phyloP scores from a whole-genome alignment of 225 moss, liverwort and hornwort genomes.

The Neckera pumila region DNA sequence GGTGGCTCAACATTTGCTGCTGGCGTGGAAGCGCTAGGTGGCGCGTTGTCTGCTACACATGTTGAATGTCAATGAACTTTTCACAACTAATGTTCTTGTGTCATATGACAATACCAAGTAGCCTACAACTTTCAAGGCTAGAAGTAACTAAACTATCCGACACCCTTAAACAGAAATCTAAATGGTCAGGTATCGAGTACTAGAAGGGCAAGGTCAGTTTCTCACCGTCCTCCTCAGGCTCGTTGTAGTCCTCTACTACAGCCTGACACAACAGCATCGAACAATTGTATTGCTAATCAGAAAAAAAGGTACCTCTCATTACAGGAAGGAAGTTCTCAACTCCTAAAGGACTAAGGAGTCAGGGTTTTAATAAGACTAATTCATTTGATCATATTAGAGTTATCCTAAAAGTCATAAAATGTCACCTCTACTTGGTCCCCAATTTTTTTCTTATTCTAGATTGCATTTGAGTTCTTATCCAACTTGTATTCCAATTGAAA shows the following conservation, averaged over 20 bases:
- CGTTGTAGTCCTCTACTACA: conserved; percentile 98
- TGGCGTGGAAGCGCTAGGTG: conserved; percentile 35
- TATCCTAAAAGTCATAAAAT: background rate
- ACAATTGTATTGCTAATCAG: background rate
- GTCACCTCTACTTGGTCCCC: background rate
- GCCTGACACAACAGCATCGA: conserved; percentile 7
- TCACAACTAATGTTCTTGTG: background rate
- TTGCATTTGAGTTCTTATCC: background rate
- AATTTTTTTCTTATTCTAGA: too few relatives aligned
- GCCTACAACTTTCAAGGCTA: background rate
- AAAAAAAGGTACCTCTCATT: background rate
- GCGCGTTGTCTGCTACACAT: conserved; percentile 40
- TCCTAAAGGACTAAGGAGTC: background rate
- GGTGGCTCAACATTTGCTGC: conserved; percentile 49
- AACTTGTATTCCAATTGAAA: background rate
- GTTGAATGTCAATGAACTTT: background rate
- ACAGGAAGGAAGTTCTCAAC: background rate
- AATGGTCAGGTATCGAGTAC: background rate
- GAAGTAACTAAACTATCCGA: background rate
- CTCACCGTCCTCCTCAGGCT: conserved; percentile 89
- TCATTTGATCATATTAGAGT: background rate
- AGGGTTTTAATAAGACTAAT: background rate
- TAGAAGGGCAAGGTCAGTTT: background rate
- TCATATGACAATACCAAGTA: background rate
- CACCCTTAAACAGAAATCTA: background rate